Evolutionary conservation across 2,329 filamentous ascomycete species (phyloP), one percentile per base, ranked within the genome.

Genomic region (Aspergillus sp.): DNA sequence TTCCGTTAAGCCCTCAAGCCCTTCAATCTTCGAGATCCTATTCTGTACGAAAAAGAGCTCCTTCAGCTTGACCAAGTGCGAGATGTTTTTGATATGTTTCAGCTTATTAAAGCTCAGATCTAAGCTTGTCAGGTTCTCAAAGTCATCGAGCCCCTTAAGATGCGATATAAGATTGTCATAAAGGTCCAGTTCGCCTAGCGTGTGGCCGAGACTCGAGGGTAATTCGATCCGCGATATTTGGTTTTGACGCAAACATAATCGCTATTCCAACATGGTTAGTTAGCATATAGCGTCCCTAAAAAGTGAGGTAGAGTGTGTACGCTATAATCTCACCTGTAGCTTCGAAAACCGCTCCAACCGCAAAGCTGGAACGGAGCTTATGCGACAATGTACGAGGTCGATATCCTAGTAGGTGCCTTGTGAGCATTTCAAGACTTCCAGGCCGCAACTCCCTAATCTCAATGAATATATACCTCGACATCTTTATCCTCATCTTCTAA

Each of bases 71-170:
- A 79, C 88, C 58, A 99, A 79, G 68, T 93, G 89, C 58, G 83
- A 83, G 64, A 98, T 79, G 68, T 93, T 87, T 76, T 96, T 96
- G 79, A 99, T 96, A 76, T 97, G 93, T 75, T 96, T 97, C 79
- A 99, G 93, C 80, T 98, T 98, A 81, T 99, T 99, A 84, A 97
- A 99, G 74, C 90, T 96, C 51, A 99, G 82, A 73, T 99, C 95
- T 54, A 99, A 85, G 56, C 80, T 89, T 5, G 84, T 91, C 54
- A 99, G 83, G 60, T 89, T 82, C 12, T 82, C 85, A 57, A 97
- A 85, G 46, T 86, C 81, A 54, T 97, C 92, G 46, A 99, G 83
- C 30, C 90, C 90, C 64, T 88, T 87, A 75, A 97, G 86, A 74
- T 96, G 92, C 11, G 87, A 85, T 67, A 99, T 92, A 17, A 96